Evolutionary conservation across 345 rosid genomes (phyloP).

Genomic region (Lagerstroemia speciosa): DNA sequence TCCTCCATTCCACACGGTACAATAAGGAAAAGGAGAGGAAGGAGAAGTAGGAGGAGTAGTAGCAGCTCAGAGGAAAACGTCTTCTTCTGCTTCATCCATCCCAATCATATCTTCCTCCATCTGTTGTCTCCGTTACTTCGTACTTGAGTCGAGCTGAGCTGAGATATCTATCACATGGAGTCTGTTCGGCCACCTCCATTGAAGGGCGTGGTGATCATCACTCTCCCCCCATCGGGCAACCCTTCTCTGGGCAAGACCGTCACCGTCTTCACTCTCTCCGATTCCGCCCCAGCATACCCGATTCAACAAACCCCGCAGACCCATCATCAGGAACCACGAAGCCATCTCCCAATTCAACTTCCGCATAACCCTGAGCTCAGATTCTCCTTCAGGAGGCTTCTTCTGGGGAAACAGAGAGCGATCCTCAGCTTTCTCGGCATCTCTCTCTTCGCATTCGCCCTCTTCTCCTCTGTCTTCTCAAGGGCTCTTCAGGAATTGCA

Average conservation of each 20-base stretch:
- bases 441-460: conserved; percentile 42
- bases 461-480: conserved; percentile 37
- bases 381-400: conserved; percentile 25
- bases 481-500: conserved; percentile 28
- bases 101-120: too few relatives aligned
- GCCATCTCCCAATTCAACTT: not conserved
- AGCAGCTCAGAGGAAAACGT: too few relatives aligned
- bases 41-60: too few relatives aligned
- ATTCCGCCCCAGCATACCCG: conserved; percentile 17
- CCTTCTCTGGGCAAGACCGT: conserved; percentile 84
- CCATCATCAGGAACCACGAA: not conserved
- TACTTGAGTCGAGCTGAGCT: too few relatives aligned
- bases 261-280: conserved; percentile 65
- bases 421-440: conserved; percentile 39
- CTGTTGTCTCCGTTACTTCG: too few relatives aligned
- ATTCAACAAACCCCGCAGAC: conserved; percentile 18
- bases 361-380: conserved; percentile 25
- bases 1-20: not conserved
- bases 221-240: conserved; percentile 78
- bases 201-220: conserved; percentile 60
- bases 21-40: too few relatives aligned
- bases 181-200: conserved; percentile 23
- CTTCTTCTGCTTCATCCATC: too few relatives aligned
- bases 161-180: too few relatives aligned
- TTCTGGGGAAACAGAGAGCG: conserved; percentile 27